Evolutionary conservation across 1,284 basidiomycete genomes (phyloP), one percentile per base, ranked within the genome.

Genomic region (Boletus subluridellus): DNA sequence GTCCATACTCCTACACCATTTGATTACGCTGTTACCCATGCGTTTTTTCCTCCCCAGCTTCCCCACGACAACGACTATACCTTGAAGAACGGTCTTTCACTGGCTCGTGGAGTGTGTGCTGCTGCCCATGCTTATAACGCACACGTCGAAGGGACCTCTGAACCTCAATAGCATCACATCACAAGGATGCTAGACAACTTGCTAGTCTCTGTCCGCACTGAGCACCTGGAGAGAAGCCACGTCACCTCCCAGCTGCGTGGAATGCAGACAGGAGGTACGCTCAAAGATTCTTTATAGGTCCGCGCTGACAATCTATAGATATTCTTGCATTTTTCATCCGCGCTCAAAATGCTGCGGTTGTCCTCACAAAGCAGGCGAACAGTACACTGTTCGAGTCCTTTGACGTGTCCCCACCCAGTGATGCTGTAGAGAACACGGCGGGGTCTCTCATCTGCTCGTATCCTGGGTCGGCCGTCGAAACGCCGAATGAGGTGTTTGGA

Each of bases 341-440:
- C 21, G 68, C 69, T 1, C 76, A 78, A 42, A 78, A 78, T 54
- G 76, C 67, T 0, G 76, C 60, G 0, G 55, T 78, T 7, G 57
- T 78, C 15, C 49, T 78, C 30, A 66, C 72, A 14, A 72, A 21
- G 21, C 21, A 21, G 21, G 21, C 21, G 21, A 21, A 21, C 21
- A 21, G 21, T 21, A 21, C 21, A 21, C 21, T 21, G 21, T 21
- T 21, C 21, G 21, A 21, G 21, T 21, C 21, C 21, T 21, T 21
- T 21, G 21, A 21, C 21, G 21, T 21, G 21, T 21, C 21, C 21
- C 21, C 21, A 21, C 21, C 21, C 21, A 21, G 21, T 21, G 21
- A 21, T 21, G 21, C 21, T 21, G 21, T 21, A 21, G 21, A 21
- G 21, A 21, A 21, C 21, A 21, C 21, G 21, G 21, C 21, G 21